Evolutionary conservation across 83 land plant species (phyloP), one percentile per base, ranked within the genome.

Genomic region (Isoetes engelmannii): DNA sequence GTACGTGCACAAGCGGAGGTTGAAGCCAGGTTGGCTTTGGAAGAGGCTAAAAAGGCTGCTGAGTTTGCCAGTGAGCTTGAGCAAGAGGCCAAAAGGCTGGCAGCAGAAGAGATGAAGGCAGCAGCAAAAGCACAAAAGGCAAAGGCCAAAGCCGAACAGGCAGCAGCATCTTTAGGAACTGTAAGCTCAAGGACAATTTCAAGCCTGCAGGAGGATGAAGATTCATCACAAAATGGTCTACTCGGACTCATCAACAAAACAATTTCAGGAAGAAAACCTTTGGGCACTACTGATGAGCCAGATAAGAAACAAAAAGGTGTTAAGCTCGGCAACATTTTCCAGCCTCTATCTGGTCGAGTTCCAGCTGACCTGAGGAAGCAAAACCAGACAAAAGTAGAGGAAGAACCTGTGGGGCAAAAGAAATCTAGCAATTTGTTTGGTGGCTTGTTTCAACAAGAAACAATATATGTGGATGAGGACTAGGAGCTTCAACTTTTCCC

Each of bases 401-500:
- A 65, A 3, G 53, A 5, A 44, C 44, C 4, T 5, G 7, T 1
- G 0, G 5, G 46, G 50, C 19, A 9, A 1, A 37, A 47, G 47
- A 75, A 43, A 74, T 42, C 49, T 4, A 69, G 51, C 20, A 19
- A 48, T n/a, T 45, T 84, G n/a, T 81, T 86, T 67, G 97, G 89
- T 43, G 87, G 91, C 37, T 69, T 83, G 67, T 89, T 92, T 63
- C 71, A 81, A 68, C 92, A 93, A 72, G 98, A 90, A 57, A 86
- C 92, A 8, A 80, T 93, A 44, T 93, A 87, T 69, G 72, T 90
- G 47, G 92, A 90, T 68, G 98, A 90, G 75, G 92, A 84, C 19
- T 87, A 75, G 42, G 54, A 51, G 54, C 54, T 51, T 51, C 3
- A 0, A 28, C 1, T 2, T 28, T 28, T 28, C 2, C 37, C 37